phyloP scores from a whole-genome alignment of 805 yeast genomes.

The Pichia thaimueangensis region DNA sequence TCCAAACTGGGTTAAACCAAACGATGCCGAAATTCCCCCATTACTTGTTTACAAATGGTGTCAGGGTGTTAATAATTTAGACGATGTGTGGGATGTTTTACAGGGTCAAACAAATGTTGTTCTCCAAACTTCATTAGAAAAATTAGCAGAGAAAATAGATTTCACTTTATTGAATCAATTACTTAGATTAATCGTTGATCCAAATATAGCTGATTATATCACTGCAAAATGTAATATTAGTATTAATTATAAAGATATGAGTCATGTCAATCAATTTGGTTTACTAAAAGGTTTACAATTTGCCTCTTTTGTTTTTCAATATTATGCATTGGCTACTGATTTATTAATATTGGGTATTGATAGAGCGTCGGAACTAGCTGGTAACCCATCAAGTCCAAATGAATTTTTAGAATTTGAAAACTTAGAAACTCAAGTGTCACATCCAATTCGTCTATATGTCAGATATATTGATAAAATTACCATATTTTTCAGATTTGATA shows the following conservation, averaged over 20 bases:
- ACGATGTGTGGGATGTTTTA: constrained; percentile 70
- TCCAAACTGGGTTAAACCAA: constrained; percentile 96
- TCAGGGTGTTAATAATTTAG: constrained; percentile 78
- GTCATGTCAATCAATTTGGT: constrained; percentile 84
- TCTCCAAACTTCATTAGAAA: constrained; percentile 68
- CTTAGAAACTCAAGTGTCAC: constrained; percentile 49
- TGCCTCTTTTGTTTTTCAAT: constrained; percentile 83
- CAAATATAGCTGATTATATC: constrained; percentile 90
- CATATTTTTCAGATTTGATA: constrained; percentile 67
- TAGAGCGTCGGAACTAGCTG: constrained; percentile 83
- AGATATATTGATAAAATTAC: constrained; percentile 81
- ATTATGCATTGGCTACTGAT: constrained; percentile 82
- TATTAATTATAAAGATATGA: constrained; percentile 89
- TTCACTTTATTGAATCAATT: constrained; percentile 79
- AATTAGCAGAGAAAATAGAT: constrained; percentile 80
- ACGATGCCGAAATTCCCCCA: constrained; percentile 91
- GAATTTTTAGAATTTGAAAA: constrained; percentile 70
- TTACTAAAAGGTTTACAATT: constrained; percentile 84
- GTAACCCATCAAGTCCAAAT: constrained; percentile 64
- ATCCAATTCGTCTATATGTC: constrained; percentile 75
- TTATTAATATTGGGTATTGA: constrained; percentile 76
- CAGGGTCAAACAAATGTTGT: constrained; percentile 77
- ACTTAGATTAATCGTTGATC: constrained; percentile 74
- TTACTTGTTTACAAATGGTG: constrained; percentile 89
- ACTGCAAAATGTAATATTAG: constrained; percentile 84